phyloP scores from a whole-genome alignment of 108 stramenopile species.

The Bacterosira constricta region DNA sequence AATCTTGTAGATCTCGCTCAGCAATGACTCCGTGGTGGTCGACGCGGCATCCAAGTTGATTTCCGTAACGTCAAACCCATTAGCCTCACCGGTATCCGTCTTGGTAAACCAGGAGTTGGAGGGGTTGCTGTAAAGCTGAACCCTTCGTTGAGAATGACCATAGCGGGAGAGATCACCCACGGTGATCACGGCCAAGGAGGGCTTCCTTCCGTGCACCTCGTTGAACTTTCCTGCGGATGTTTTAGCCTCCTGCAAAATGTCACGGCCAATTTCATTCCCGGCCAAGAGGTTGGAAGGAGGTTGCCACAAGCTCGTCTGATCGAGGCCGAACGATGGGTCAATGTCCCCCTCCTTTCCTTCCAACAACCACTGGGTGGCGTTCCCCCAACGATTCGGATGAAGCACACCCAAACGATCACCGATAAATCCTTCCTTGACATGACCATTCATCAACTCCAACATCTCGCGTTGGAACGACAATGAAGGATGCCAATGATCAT shows the following conservation, averaged over 20 bases:
- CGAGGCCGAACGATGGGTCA: constrained; percentile 29
- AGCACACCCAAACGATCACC: constrained; percentile 51
- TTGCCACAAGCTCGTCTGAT: constrained; percentile 38
- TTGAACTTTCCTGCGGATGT: constrained; percentile 32
- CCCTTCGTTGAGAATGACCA: constrained; percentile 34
- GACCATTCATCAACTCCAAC: constrained; percentile 25
- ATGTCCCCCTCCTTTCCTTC: constrained; percentile 25
- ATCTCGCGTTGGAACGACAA: constrained; percentile 29
- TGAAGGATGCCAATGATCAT: constrained; percentile 48
- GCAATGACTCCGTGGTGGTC: constrained; percentile 44
- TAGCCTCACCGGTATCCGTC: constrained; percentile 27
- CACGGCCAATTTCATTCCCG: constrained; percentile 48
- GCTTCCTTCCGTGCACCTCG: constrained; percentile 25
- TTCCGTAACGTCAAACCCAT: constrained; percentile 52
- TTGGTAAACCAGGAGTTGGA: constrained; percentile 48
- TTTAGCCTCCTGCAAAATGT: constrained; percentile 29
- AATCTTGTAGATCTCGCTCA: constrained; percentile 48
- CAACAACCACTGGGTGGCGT: constrained; percentile 44
- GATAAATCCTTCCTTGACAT: constrained; percentile 48
- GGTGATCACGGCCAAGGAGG: constrained; percentile 52
- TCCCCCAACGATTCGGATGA: constrained; percentile 34
- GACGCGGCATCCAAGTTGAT: constrained; percentile 39
- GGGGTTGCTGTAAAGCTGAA: constrained; percentile 38
- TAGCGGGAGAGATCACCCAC: constrained; percentile 49
- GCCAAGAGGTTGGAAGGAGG: constrained; percentile 45